These are phyloP conservation scores for Suillus bovinus DNA, from an alignment of 768 basidiomycete species.

Conservation along the genomic window DNA sequence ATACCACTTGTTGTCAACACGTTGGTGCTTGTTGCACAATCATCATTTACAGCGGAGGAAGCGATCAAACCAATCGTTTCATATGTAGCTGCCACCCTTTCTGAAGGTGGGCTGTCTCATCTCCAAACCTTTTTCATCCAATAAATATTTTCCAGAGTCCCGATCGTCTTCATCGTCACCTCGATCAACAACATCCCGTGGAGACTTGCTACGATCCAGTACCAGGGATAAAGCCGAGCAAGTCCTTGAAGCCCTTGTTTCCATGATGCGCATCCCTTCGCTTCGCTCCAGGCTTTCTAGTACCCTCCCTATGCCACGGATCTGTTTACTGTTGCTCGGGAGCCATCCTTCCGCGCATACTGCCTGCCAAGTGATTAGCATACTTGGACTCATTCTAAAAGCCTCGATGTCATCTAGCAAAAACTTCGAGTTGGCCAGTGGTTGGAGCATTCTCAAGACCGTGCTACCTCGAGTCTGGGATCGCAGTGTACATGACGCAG, in stretches of 20 bases:
- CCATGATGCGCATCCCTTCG: conserved; percentile 54
- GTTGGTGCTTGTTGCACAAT: conserved; percentile 58
- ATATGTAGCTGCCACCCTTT: conserved; percentile 80
- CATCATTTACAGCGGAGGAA: conserved; percentile 71
- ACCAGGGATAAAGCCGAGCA: conserved; percentile 61
- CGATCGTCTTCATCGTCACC: conserved; percentile 15
- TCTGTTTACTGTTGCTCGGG: conserved; percentile 78
- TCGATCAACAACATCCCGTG: conserved; percentile 6
- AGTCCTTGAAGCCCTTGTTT: conserved; percentile 64
- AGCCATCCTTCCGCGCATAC: conserved; percentile 64
- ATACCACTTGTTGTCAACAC: conserved; percentile 55
- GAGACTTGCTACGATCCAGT: conserved; percentile 23
- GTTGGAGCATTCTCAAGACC: conserved; percentile 75
- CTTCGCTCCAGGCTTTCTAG: conserved; percentile 71
- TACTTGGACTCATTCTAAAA: conserved; percentile 58
- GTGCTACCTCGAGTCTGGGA: conserved; percentile 75
- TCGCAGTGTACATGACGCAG: conserved; percentile 58
- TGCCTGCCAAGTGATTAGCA: conserved; percentile 55
- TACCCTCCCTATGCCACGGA: conserved; percentile 74
- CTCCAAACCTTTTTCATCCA: not conserved
- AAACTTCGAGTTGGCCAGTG: conserved; percentile 84
- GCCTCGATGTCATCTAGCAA: conserved; percentile 64
- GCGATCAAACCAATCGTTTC: conserved; percentile 84
- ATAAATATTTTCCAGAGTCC: conserved; percentile 5
- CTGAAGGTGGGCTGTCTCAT: conserved; percentile 49